Conservation (phyloP, 345 rosid genomes). For the Turritis glabra region DNA sequence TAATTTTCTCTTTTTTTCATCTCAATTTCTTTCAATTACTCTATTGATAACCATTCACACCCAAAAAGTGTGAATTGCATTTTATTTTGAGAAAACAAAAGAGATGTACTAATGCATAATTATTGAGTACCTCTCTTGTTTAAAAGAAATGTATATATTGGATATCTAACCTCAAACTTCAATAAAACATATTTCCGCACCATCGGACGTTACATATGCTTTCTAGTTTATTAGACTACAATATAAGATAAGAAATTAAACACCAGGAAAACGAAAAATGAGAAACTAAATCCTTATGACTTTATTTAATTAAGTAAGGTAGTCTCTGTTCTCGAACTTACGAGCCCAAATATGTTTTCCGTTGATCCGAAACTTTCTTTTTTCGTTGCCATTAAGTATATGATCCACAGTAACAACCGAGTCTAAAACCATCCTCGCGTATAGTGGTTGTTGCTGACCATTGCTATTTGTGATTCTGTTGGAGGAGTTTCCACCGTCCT, state of each 20-base stretch:
- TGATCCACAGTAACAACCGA: conserved; percentile 15
- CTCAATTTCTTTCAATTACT: too few relatives aligned
- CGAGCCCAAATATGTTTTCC: conserved; percentile 43
- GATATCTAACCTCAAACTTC: not conserved
- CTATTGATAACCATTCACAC: too few relatives aligned
- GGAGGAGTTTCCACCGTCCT: not conserved
- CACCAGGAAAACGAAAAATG: not conserved
- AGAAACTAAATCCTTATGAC: not conserved
- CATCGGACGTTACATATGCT: not conserved
- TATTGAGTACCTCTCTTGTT: too few relatives aligned
- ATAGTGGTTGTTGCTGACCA: conserved; percentile 19
- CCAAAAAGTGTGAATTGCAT: too few relatives aligned
- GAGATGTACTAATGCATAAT: too few relatives aligned
- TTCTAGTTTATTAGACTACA: too few relatives aligned
- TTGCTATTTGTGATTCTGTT: too few relatives aligned
- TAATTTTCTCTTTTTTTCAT: too few relatives aligned
- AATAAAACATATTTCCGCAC: too few relatives aligned
- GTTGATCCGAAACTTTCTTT: conserved; percentile 4
- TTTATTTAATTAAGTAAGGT: not conserved
- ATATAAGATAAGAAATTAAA: not conserved
- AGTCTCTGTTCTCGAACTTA: conserved; percentile 13
- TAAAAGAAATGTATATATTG: not conserved
- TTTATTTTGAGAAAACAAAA: too few relatives aligned
- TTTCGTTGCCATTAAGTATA: not conserved
- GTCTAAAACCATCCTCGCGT: conserved; percentile 19